Conservation (phyloP, 1,139 yeast species). For the Kazachstania sp. region DNA sequence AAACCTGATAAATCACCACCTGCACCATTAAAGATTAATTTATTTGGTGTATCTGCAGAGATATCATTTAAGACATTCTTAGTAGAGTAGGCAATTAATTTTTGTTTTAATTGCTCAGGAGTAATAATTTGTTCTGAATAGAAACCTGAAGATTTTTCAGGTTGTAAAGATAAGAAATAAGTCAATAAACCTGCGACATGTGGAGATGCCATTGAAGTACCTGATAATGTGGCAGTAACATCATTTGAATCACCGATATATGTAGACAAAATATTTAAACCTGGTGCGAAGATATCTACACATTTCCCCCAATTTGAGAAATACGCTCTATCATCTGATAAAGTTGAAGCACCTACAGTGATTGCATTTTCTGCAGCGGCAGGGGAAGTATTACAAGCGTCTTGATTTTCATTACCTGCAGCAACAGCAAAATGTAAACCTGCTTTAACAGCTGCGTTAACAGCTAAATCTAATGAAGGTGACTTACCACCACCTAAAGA, state of each 20-base stretch:
- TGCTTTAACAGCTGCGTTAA: slow-evolving; percentile 72
- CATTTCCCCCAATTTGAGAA: slow-evolving; percentile 78
- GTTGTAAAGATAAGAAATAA: slow-evolving; percentile 86
- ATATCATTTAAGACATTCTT: slow-evolving; percentile 58
- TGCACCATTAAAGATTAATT: slow-evolving; percentile 87
- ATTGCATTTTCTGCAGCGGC: slow-evolving; percentile 69
- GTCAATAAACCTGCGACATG: slow-evolving; percentile 88
- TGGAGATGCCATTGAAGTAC: slow-evolving; percentile 99
- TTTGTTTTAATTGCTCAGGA: slow-evolving; percentile 84
- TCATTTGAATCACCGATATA: slow-evolving; percentile 70
- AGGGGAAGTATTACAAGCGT: slow-evolving; percentile 79
- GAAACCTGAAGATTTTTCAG: slow-evolving; percentile 42
- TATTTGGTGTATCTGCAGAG: slow-evolving; percentile 79
- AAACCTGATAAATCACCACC: slow-evolving; percentile 69
- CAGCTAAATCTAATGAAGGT: slow-evolving; percentile 75
- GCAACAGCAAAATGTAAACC: slow-evolving; percentile 83
- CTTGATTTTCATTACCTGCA: slow-evolving; percentile 80
- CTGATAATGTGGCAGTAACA: slow-evolving; percentile 86
- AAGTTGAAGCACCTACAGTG: slow-evolving; percentile 77
- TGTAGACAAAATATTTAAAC: slow-evolving; percentile 70
- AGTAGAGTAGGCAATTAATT: slow-evolving; percentile 73
- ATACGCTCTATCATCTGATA: slow-evolving; percentile 67
- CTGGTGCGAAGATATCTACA: slow-evolving; percentile 83
- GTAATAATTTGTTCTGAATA: slow-evolving; percentile 48
- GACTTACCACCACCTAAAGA: slow-evolving; percentile 85